phyloP scores from a whole-genome alignment of 805 yeast genomes.

The Candida khao-thaluensis region DNA sequence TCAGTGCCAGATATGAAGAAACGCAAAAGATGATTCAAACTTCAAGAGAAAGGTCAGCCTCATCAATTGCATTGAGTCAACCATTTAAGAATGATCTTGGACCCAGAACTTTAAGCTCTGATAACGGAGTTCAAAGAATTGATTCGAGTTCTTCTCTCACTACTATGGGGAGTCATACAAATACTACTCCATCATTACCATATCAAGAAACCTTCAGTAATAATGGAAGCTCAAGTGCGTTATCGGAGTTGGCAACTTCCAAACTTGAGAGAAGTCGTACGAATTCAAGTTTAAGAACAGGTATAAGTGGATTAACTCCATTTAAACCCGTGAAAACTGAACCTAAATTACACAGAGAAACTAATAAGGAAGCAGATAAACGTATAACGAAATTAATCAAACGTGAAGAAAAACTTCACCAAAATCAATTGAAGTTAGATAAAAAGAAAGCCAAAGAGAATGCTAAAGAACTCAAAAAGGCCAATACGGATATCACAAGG shows the following conservation, averaged over 20 bases:
- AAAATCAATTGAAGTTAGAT: conserved; percentile 11
- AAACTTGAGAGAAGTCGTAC: conserved; percentile 16
- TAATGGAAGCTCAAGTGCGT: conserved; percentile 1
- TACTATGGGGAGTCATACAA: conserved; percentile 11
- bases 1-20: conserved; percentile 18
- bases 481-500: conserved; percentile 10
- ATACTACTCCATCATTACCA: neutral
- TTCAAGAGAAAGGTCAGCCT: conserved; percentile 6
- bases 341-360: conserved; percentile 16
- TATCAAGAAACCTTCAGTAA: conserved; percentile 1
- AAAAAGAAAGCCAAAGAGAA: conserved; percentile 13
- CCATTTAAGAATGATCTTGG: neutral
- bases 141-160: conserved; percentile 15
- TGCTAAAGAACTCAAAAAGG: conserved; percentile 7
- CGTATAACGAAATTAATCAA: conserved; percentile 32
- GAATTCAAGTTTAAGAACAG: conserved; percentile 22
- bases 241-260: conserved; percentile 1
- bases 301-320: conserved; percentile 28
- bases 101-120: conserved; percentile 11
- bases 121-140: conserved; percentile 10
- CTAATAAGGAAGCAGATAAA: conserved; percentile 31
- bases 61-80: conserved; percentile 2
- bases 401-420: conserved; percentile 26
- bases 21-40: conserved; percentile 13
- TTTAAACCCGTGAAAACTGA: conserved; percentile 28